Evolutionary conservation across 176 grass and related monocot genomes (phyloP), one percentile per base, ranked within the genome.

Genomic region (Carex cristatella): DNA sequence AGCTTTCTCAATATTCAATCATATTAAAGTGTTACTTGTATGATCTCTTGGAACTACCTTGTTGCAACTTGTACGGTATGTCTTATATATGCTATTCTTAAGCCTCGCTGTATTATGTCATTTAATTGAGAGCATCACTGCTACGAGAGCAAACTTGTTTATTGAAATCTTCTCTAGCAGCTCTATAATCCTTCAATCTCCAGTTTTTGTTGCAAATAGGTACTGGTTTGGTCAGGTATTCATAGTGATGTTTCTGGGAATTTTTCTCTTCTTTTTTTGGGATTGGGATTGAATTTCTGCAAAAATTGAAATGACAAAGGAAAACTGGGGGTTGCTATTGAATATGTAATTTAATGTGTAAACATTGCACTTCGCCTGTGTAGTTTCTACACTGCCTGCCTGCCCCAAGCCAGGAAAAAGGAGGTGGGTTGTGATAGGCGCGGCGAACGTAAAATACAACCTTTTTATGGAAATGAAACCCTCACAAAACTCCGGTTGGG

Each of bases 341-440:
- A 40, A 69, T 69, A 76, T 55, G 15, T 55, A 76, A 83, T 65
- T 67, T 42, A 80, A 18, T 44, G 9, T 64, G 37, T 38, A 4
- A 23, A 44, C 61, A 23, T 16, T 90, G 72, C 87, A 97, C 38
- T 40, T 40, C 0, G 38, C 38, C 4, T 23, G 23, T 23, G 23
- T 23, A 23, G 23, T 23, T 23, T 23, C 23, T 23, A 23, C 23
- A 23, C 23, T 23, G 23, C 23, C 23, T 23, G 23, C 23, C 23
- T 23, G 23, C 23, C 23, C 23, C 23, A 23, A 23, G 23, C 23
- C 23, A 23, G 23, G 23, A 23, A 23, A 23, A 23, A 23, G 23
- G 23, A 23, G 23, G 23, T 0, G 23, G 23, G 23, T 23, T 23
- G 23, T 23, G 23, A 23, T 23, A 23, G 23, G 23, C 23, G 23